These are phyloP conservation scores for Yamadazyma diddensiae DNA, from an alignment of 1,139 yeast species.

Conservation along the genomic window DNA sequence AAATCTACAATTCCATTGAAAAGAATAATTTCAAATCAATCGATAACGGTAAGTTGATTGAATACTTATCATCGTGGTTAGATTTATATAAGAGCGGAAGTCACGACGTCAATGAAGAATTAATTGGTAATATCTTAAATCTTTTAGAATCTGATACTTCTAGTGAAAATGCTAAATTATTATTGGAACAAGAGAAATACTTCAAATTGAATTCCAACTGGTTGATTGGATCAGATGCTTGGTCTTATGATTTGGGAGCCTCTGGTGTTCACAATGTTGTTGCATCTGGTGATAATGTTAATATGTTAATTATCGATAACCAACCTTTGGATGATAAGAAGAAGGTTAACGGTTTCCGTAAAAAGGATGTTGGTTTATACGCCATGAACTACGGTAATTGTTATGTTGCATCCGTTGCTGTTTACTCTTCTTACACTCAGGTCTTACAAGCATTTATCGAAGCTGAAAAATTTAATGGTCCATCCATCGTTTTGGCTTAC, in stretches of 20 bases:
- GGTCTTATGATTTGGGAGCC: conserved; percentile 92
- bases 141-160: conserved; percentile 42
- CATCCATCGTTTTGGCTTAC: conserved; percentile 87
- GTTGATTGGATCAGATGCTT: conserved; percentile 92
- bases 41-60: conserved; percentile 49
- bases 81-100: conserved; percentile 37
- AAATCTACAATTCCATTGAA: conserved; percentile 52
- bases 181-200: conserved; percentile 45
- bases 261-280: conserved; percentile 89
- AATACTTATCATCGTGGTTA: conserved; percentile 69
- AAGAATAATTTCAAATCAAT: conserved; percentile 45
- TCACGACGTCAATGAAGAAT: conserved; percentile 20
- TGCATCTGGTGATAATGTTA: conserved; percentile 72
- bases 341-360: conserved; percentile 47
- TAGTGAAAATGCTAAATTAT: conserved; percentile 33
- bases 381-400: conserved; percentile 93
- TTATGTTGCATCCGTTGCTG: conserved; percentile 93
- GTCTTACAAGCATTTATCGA: conserved; percentile 84
- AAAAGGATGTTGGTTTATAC: conserved; percentile 90
- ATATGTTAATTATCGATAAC: conserved; percentile 86
- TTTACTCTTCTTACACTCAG: conserved; percentile 91
- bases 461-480: conserved; percentile 86
- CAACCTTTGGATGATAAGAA: conserved; percentile 63
- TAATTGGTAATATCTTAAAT: conserved; percentile 34
- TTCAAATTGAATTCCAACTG: conserved; percentile 58